Base-by-base conservation (phyloP, 805 yeast species). In the Ogataea salicorniae region DNA sequence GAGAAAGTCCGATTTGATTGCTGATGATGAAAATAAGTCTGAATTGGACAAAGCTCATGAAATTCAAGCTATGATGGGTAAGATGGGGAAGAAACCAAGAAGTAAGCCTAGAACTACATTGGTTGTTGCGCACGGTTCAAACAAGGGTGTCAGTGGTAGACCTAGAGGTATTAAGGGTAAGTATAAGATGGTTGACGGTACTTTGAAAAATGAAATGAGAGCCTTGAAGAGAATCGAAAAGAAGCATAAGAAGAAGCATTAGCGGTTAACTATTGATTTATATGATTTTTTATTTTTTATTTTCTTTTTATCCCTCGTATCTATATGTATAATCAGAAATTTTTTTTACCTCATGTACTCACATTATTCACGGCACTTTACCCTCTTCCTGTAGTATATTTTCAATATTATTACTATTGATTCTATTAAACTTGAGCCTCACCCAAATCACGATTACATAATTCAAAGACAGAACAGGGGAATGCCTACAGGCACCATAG, bases 171-270 rank as follows among this genome's bases (percentile, higher is more conserved):
- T 94, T 57, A 89, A 83, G 68, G 99, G 99, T 71, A 90, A 88
- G 67, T 94, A 94, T 74, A 94, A 88, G 84, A 94, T 94, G 99
- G 98, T 94, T 58, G 99, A 94, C 70, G 98, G 98, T 75, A 87
- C 84, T 18, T 75, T 89, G 85, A 94, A 94, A 87, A 94, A 94
- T 68, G 99, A 94, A 71, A 91, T 86, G 76, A 77, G 99, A 57
- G 97, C 98, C 14, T 74, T 92, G 62, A 83, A 79, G 63, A 83
- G 98, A 66, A 87, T 91, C 56, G 86, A 89, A 23, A 94, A 91
- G 77, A 89, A 87, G 73, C 76, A 84, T 62, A 86, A 80, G 70
- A 84, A 66, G 61, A 54, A 58, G 46, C 45, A 50, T 39, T 42
- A 43, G 41, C 13, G 16, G 16, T 33, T 18, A 17, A 15, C 39